phyloP scores from a whole-genome alignment of 2,329 filamentous ascomycete genomes.

The Neopestalotiopsis sp. region DNA sequence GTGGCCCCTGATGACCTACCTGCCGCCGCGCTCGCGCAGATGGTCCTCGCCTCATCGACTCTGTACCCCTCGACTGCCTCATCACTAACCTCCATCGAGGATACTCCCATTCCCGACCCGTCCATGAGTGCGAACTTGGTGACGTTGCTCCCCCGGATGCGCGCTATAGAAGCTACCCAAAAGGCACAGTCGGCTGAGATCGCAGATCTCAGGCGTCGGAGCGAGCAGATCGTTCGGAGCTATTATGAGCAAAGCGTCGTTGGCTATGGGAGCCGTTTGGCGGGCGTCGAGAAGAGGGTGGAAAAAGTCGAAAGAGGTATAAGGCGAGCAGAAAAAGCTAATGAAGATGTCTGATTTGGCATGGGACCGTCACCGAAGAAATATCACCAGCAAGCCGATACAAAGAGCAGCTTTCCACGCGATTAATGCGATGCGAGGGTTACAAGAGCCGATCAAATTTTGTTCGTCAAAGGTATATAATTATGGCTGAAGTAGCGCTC shows the following conservation, averaged over 20 bases:
- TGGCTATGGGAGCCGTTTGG: conserved; percentile 70
- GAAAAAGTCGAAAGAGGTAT: conserved; percentile 69
- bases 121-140: conserved; percentile 61
- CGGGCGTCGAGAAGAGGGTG: conserved; percentile 72
- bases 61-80: conserved; percentile 62
- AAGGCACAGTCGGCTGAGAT: conserved; percentile 66
- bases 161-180: conserved; percentile 64
- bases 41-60: conserved; percentile 61
- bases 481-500: too few relatives aligned
- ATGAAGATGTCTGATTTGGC: conserved; percentile 48
- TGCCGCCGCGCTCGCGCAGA: conserved; percentile 55
- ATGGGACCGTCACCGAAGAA: neutral
- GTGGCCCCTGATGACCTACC: conserved; percentile 58
- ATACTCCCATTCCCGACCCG: conserved; percentile 62
- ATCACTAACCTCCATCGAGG: conserved; percentile 59
- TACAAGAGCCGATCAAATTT: neutral
- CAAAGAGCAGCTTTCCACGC: neutral
- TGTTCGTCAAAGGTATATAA: too few relatives aligned
- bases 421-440: neutral
- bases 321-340: conserved; percentile 65
- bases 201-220: conserved; percentile 66
- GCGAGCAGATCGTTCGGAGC: conserved; percentile 63
- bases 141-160: conserved; percentile 65
- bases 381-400: neutral
- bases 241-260: conserved; percentile 81